phyloP scores from a whole-genome alignment of 805 yeast genomes.

The Barnettozyma salicaria region DNA sequence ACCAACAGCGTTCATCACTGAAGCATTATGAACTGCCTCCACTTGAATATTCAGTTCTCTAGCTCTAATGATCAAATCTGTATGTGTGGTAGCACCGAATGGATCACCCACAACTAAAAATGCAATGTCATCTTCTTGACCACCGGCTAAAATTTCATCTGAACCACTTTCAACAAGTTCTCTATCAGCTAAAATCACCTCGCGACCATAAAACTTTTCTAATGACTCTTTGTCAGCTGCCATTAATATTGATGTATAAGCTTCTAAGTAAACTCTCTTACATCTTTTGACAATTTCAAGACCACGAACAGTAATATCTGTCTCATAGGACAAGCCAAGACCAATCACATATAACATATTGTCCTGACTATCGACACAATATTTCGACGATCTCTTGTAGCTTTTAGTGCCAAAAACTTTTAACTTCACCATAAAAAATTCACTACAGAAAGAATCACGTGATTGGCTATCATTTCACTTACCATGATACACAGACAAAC shows the following conservation, averaged over 20 bases:
- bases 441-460: too few relatives aligned
- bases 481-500: too few relatives aligned
- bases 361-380: background rate
- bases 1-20: constrained; percentile 97
- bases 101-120: constrained; percentile 96
- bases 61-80: constrained; percentile 89
- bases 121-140: constrained; percentile 79
- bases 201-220: constrained; percentile 81
- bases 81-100: constrained; percentile 97
- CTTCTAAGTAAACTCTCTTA: constrained; percentile 89
- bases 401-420: background rate
- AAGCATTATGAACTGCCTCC: constrained; percentile 88
- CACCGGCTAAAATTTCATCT: constrained; percentile 73
- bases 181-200: constrained; percentile 84
- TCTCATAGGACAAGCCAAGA: constrained; percentile 80
- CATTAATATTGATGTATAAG: constrained; percentile 93
- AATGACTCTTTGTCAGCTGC: constrained; percentile 72
- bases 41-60: constrained; percentile 73
- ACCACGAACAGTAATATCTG: constrained; percentile 93
- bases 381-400: background rate
- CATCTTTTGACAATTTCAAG: constrained; percentile 77
- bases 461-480: background rate
- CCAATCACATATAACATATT: constrained; percentile 86
- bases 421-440: too few relatives aligned
- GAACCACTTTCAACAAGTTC: constrained; percentile 90